These are phyloP conservation scores for Bruguiera parviflora DNA, from an alignment of 345 rosid genomes.

Conservation along the genomic window DNA sequence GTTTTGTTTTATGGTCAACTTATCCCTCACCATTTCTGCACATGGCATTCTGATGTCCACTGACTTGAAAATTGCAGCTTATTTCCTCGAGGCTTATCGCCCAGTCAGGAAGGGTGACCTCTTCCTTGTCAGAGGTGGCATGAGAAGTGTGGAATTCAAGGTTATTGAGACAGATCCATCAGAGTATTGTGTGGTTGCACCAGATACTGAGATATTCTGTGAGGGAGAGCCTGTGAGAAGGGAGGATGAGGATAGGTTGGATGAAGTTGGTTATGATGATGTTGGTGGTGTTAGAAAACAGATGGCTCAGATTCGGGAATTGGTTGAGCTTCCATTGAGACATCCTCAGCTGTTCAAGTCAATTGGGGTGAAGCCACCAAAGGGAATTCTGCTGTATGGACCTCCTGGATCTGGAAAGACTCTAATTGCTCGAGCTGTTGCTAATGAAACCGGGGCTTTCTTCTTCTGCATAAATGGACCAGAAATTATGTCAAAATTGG, in stretches of 20 bases:
- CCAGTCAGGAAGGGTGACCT: slow-evolving; percentile 96
- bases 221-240: slow-evolving; percentile 95
- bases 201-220: slow-evolving; percentile 94
- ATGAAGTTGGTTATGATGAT: slow-evolving; percentile 95
- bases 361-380: slow-evolving; percentile 98
- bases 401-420: slow-evolving; percentile 56
- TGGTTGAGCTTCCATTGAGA: slow-evolving; percentile 90
- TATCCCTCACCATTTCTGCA: background rate
- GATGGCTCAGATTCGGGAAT: slow-evolving; percentile 96
- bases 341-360: slow-evolving; percentile 96
- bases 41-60: background rate
- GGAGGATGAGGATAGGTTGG: slow-evolving; percentile 89
- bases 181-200: slow-evolving; percentile 93
- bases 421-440: slow-evolving; percentile 93
- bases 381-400: slow-evolving; percentile 81
- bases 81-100: slow-evolving; percentile 90
- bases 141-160: slow-evolving; percentile 94
- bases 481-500: slow-evolving; percentile 93
- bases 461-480: slow-evolving; percentile 97
- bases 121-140: slow-evolving; percentile 94
- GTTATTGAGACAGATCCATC: slow-evolving; percentile 86
- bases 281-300: slow-evolving; percentile 99
- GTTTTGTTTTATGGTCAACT: too few species aligned
- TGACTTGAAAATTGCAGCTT: slow-evolving; percentile 45
- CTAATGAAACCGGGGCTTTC: slow-evolving; percentile 90